Evolutionary conservation across 1,284 basidiomycete species (phyloP), one percentile per base, ranked within the genome.

Genomic region (Fomes fomentarius): DNA sequence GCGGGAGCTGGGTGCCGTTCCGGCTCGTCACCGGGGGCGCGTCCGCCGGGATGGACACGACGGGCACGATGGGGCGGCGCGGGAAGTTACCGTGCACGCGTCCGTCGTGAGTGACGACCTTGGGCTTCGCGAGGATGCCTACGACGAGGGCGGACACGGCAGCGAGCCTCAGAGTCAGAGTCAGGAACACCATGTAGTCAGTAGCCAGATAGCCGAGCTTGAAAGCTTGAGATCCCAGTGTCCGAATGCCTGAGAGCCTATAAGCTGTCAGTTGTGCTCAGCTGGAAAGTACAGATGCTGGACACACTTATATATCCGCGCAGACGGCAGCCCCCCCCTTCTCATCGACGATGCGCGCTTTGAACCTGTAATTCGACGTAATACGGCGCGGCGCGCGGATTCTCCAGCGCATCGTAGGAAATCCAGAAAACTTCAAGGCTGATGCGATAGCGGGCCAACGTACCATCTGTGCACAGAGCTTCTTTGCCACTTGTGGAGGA

Each of bases 1-100:
- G 67, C 39, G 69, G 68, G 15, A 70, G 62, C 50, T 50, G 37
- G 31, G 64, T 61, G 40, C 66, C 66, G 55, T 68, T 64, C 49
- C 61, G 46, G 50, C 61, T 61, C 39, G 60, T 63, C 31, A 68
- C 63, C 39, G 62, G 61, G 12, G 50, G 47, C 31, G n/a, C 58
- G 52, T 12, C 28, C 28, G 28, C 28, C 7, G 28, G 28, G 41
- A 49, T 52, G 43, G 57, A 57, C 40, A 53, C 54, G 42, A 44
- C 31, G n/a, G 66, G 66, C 40, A 63, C 50, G 35, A 53, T 47
- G 17, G 65, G 65, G 28, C 56, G 49, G 14, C 44, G 62, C 25
- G 63, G 46, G 22, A 60, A 39, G 54, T 66, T 66, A n/a, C 52
- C 66, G 54, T 67, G 66, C 30, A 53, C 31, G 21, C 63, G 47